These are phyloP conservation scores for Candida pseudocylindracea DNA, from an alignment of 1,139 yeast species.

Conservation along the genomic window DNA sequence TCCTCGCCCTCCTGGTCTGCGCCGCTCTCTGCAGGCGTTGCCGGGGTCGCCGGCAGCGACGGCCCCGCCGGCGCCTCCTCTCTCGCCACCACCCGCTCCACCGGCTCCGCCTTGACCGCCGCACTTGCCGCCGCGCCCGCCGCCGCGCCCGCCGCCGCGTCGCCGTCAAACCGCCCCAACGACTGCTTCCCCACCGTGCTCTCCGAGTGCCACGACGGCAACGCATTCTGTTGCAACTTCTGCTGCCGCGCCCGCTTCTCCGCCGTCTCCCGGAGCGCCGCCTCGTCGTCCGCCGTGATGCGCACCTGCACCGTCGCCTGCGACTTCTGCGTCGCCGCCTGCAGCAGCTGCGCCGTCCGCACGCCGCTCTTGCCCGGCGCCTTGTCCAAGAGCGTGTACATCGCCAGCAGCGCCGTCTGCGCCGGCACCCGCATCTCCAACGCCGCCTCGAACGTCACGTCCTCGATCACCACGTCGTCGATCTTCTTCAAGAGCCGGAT, in stretches of 20 bases:
- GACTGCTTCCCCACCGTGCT: conserved; percentile 55
- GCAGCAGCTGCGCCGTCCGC: conserved; percentile 11
- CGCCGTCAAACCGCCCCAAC: conserved; percentile 19
- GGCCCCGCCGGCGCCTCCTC: conserved; percentile 4
- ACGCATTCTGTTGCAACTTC: conserved; percentile 76
- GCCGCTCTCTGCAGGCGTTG: conserved; percentile 2
- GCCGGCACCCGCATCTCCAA: conserved; percentile 69
- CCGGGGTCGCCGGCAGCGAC: conserved; percentile 1
- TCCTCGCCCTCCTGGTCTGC: conserved; percentile 45
- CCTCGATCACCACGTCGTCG: conserved; percentile 71
- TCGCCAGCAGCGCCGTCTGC: conserved; percentile 41
- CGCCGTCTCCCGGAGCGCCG: conserved; percentile 38
- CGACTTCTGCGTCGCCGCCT: conserved; percentile 19
- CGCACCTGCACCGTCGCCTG: conserved; percentile 74
- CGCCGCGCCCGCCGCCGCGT: conserved; percentile 7
- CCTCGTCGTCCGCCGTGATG: conserved; percentile 80
- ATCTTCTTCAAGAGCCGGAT: conserved; percentile 65
- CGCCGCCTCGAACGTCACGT: conserved; percentile 69
- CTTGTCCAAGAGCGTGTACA: conserved; percentile 26
- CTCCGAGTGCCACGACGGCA: conserved; percentile 90
- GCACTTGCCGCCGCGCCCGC: no score
- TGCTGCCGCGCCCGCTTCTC: conserved; percentile 48
- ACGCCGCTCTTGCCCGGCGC: conserved; percentile 9
- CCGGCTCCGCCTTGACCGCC: conserved; percentile 9
- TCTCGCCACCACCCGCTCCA: conserved; percentile 3